These are phyloP conservation scores for Amorphotheca resinae DNA, from an alignment of 495 filamentous ascomycete species.

Conservation along the genomic window DNA sequence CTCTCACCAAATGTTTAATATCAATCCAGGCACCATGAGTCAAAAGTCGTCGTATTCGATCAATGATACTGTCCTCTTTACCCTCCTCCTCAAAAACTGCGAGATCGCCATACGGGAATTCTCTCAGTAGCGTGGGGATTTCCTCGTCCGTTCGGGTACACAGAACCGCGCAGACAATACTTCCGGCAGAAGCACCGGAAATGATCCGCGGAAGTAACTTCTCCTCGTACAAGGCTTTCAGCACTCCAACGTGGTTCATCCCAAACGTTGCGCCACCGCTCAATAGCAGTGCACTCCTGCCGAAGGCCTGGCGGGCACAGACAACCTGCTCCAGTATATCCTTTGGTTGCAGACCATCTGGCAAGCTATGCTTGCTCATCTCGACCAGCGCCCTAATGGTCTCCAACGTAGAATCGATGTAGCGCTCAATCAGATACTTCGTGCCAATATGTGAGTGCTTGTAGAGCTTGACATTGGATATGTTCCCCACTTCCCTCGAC, in stretches of 20 bases:
- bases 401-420: constrained; percentile 63
- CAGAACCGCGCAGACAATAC: constrained; percentile 77
- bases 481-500: constrained; percentile 70
- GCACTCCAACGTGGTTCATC: constrained; percentile 92
- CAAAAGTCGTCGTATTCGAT: constrained; percentile 61
- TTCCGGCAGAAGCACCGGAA: constrained; percentile 88
- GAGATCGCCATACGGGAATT: constrained; percentile 71
- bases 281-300: constrained; percentile 72
- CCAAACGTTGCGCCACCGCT: constrained; percentile 91
- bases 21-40: constrained; percentile 77
- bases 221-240: constrained; percentile 69
- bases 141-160: constrained; percentile 81
- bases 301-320: constrained; percentile 73
- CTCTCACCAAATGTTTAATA: constrained; percentile 62
- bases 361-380: constrained; percentile 36
- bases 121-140: constrained; percentile 55
- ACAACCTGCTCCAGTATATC: constrained; percentile 65
- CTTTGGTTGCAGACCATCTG: constrained; percentile 43
- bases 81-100: constrained; percentile 69
- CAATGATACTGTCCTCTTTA: constrained; percentile 52
- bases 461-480: constrained; percentile 75
- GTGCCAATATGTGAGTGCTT: constrained; percentile 77
- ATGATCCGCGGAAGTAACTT: constrained; percentile 79
- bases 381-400: constrained; percentile 62
- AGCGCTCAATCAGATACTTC: constrained; percentile 73